These are phyloP conservation scores for Anthostomella pinea DNA, from an alignment of 2,329 filamentous ascomycete species.

Conservation along the genomic window DNA sequence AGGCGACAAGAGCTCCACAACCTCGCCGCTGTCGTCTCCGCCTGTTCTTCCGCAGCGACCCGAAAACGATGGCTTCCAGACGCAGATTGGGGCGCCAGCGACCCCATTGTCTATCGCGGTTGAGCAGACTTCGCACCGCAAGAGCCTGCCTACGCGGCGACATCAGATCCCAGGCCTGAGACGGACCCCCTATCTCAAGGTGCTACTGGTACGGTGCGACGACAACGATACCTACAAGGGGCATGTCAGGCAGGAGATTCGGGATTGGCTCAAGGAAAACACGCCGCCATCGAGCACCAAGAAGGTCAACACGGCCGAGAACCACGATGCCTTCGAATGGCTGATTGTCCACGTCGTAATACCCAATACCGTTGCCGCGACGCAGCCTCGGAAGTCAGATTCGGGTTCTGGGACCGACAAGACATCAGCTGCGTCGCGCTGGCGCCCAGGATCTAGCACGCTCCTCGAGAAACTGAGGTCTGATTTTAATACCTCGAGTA, in stretches of 20 bases:
- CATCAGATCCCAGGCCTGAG: constrained; percentile 95
- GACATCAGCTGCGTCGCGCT: constrained; percentile 60
- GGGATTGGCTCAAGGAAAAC: constrained; percentile 87
- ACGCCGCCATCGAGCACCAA: constrained; percentile 59
- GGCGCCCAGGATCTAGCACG: constrained; percentile 76
- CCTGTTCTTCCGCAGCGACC: constrained; percentile 32
- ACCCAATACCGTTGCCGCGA: constrained; percentile 77
- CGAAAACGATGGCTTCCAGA: constrained; percentile 60
- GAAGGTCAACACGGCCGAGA: constrained; percentile 70
- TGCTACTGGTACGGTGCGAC: constrained; percentile 87
- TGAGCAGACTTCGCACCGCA: constrained; percentile 36
- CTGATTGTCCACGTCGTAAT: constrained; percentile 89
- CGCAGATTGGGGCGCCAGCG: constrained; percentile 39
- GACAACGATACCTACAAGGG: constrained; percentile 93
- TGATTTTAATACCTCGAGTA: constrained; percentile 78
- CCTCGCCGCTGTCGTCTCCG: constrained; percentile 35
- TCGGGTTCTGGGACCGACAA: constrained; percentile 60
- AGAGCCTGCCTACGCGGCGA: constrained; percentile 54
- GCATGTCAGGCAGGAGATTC: constrained; percentile 70
- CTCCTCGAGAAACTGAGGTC: constrained; percentile 85
- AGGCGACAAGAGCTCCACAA: constrained; percentile 40
- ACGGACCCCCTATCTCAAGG: constrained; percentile 88
- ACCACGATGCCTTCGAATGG: constrained; percentile 96
- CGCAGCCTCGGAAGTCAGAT: constrained; percentile 63
- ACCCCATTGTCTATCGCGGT: constrained; percentile 31